Evolutionary conservation across 768 basidiomycete genomes (phyloP).

Genomic region (Inosperma sp.): DNA sequence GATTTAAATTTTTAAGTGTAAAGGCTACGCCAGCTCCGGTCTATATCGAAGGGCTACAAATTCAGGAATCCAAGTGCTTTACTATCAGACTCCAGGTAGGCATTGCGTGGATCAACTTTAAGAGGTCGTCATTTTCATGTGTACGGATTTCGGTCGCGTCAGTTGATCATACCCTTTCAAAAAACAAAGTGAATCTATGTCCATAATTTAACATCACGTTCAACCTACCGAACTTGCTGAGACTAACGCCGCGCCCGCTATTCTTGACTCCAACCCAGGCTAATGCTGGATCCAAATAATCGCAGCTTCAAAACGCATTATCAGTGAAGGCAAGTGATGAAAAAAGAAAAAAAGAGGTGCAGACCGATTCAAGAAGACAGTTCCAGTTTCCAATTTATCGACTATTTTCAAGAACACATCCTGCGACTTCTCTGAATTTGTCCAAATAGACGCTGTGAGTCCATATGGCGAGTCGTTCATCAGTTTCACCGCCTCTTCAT

Average conservation of each 20-base stretch:
- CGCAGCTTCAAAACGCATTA: conserved; percentile 48
- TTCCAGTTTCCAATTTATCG: conserved; percentile 79
- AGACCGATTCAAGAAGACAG: conserved; percentile 87
- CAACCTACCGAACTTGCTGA: conserved; percentile 80
- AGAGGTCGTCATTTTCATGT: conserved; percentile 72
- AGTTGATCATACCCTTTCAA: conserved; percentile 78
- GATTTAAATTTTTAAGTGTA: too few species aligned
- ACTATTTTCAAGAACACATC: conserved; percentile 62
- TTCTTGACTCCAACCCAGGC: conserved; percentile 95
- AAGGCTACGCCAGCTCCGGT: too few species aligned
- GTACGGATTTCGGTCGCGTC: conserved; percentile 72
- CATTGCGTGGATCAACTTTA: too few species aligned
- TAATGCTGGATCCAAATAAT: conserved; percentile 88
- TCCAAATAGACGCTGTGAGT: conserved; percentile 94
- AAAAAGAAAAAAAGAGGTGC: not conserved
- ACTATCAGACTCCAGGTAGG: too few species aligned
- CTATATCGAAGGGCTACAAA: too few species aligned
- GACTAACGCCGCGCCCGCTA: conserved; percentile 85
- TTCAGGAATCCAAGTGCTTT: too few species aligned
- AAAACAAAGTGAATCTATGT: conserved; percentile 1
- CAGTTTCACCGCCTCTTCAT: conserved; percentile 80
- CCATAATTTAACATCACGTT: not conserved
- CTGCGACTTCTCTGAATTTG: conserved; percentile 66
- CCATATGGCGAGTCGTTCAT: conserved; percentile 99
- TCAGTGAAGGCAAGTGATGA: not conserved